Evolutionary conservation across 371 early-diverging fungal genomes (phyloP).

Genomic region (Funneliformis caledonium): DNA sequence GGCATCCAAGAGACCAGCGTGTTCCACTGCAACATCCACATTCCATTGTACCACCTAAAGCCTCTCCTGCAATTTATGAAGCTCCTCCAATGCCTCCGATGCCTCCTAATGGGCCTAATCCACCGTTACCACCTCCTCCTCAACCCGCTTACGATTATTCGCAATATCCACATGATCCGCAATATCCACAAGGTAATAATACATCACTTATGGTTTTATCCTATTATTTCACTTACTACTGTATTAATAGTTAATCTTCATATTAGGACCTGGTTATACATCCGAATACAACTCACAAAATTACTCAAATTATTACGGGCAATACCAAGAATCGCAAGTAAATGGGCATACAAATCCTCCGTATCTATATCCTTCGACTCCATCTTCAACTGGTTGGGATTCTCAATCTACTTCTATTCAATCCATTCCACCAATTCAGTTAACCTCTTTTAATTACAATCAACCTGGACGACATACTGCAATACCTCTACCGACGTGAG

Average conservation of each 20-base stretch:
- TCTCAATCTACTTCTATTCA: conserved; percentile 23
- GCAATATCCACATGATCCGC: conserved; percentile 33
- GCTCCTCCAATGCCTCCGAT: conserved; percentile 40
- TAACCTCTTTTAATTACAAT: conserved; percentile 46
- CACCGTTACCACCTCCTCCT: conserved; percentile 39
- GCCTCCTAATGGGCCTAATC: conserved; percentile 38
- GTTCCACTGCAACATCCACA: conserved; percentile 41
- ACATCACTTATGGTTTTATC: neutral
- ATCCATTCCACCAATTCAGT: conserved; percentile 28
- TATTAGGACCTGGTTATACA: conserved; percentile 26
- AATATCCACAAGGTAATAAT: conserved; percentile 38
- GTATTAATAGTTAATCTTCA: neutral
- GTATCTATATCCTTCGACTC: conserved; percentile 42
- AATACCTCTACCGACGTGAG: conserved; percentile 54
- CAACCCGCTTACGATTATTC: conserved; percentile 41
- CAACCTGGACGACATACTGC: conserved; percentile 54
- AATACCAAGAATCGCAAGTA: conserved; percentile 32
- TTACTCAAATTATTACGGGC: conserved; percentile 43
- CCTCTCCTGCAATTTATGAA: conserved; percentile 37
- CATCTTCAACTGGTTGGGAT: conserved; percentile 38
- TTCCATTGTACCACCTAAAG: conserved; percentile 44
- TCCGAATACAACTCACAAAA: conserved; percentile 16
- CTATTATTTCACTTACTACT: conserved; percentile 41
- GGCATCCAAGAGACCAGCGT: conserved; percentile 45
- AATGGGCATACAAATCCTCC: conserved; percentile 32